Conservation (phyloP, 1,139 yeast genomes). For the Scheffersomyces lignicola region DNA sequence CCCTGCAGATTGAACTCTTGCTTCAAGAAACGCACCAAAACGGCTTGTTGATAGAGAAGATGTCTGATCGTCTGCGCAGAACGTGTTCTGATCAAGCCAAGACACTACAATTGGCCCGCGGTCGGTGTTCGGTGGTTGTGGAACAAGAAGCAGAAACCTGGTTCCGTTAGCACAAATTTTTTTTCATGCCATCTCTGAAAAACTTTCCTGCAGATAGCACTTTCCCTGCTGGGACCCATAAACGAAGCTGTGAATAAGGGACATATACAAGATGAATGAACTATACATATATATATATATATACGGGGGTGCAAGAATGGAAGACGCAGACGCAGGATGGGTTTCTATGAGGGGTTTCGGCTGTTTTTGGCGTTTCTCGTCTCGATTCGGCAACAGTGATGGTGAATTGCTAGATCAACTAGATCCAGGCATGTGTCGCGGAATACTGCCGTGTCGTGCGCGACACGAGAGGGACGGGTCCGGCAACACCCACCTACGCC, state of each 20-base stretch:
- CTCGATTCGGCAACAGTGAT: no score
- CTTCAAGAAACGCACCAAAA: constrained; percentile 44
- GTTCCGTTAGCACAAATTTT: not conserved
- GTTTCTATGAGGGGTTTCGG: no score
- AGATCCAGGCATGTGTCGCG: not conserved
- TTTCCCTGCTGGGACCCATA: not conserved
- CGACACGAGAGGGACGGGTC: not conserved
- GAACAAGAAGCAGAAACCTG: constrained; percentile 4
- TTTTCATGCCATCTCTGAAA: not conserved
- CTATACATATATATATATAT: no score
- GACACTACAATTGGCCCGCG: constrained; percentile 12
- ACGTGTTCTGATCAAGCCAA: constrained; percentile 22
- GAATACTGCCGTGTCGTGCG: not conserved
- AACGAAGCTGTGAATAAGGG: not conserved
- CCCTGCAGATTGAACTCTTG: constrained; percentile 21
- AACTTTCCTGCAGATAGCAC: not conserved
- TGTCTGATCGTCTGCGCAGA: constrained; percentile 25
- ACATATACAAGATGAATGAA: not conserved
- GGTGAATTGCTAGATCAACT: constrained; percentile 5
- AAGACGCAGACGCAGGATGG: no score
- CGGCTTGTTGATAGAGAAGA: constrained; percentile 44
- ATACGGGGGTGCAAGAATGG: no score
- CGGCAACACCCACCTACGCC: constrained; percentile 6
- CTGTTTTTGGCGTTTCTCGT: no score
- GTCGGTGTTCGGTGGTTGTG: constrained; percentile 9